Conservation (phyloP, 805 yeast species). For the Kockiozyma suomiensis region DNA sequence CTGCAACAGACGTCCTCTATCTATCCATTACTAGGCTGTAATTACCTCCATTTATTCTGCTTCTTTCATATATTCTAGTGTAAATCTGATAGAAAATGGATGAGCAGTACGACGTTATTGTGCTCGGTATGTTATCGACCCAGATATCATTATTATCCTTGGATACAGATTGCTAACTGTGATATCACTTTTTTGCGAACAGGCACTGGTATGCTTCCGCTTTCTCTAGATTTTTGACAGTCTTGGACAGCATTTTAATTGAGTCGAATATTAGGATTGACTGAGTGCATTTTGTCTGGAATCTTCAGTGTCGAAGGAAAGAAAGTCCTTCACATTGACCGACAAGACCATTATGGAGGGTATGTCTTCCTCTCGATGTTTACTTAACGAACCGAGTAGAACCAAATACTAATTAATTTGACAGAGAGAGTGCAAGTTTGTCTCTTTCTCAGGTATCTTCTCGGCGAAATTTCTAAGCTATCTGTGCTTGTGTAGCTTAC, state of each 20-base stretch:
- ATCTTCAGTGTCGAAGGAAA: slow-evolving; percentile 95
- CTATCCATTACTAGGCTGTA: not conserved
- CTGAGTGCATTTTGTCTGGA: slow-evolving; percentile 95
- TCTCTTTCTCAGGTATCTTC: slow-evolving; percentile 56
- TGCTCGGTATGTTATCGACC: slow-evolving; percentile 62
- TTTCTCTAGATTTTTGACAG: not conserved
- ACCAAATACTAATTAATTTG: no score
- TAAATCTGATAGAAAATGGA: slow-evolving; percentile 59
- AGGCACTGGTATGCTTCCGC: slow-evolving; percentile 42
- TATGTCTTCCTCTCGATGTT: slow-evolving; percentile 8
- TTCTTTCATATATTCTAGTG: not conserved
- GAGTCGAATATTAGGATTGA: slow-evolving; percentile 62
- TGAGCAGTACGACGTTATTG: slow-evolving; percentile 95
- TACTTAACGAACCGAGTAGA: no score
- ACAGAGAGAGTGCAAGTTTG: slow-evolving; percentile 75
- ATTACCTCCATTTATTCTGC: not conserved
- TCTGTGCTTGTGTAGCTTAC: not conserved
- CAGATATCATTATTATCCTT: not conserved
- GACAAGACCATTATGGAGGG: slow-evolving; percentile 95
- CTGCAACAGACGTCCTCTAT: not conserved
- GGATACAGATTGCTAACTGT: not conserved
- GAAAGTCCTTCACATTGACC: slow-evolving; percentile 93
- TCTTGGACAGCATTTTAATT: not conserved
- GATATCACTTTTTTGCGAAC: not conserved
- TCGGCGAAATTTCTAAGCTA: slow-evolving; percentile 28